phyloP scores from a whole-genome alignment of 2,329 filamentous ascomycete genomes.

The Penicillium sp. region DNA sequence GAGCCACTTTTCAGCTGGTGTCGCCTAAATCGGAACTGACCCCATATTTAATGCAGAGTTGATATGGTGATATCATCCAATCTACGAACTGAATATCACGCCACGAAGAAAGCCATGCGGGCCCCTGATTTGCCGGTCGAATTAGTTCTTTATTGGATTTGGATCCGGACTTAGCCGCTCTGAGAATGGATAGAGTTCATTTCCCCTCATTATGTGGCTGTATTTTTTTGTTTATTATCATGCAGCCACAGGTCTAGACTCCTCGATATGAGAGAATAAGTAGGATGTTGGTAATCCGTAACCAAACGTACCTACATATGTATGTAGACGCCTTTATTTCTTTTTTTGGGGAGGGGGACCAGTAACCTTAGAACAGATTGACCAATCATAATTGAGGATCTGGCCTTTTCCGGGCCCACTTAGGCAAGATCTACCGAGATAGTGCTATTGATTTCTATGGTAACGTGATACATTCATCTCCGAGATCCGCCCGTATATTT shows the following conservation, averaged over 20 bases:
- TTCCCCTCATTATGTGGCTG: not conserved
- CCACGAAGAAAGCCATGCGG: not conserved
- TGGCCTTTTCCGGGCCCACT: not conserved
- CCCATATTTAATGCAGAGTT: not conserved
- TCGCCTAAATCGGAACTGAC: not conserved
- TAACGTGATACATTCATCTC: not conserved
- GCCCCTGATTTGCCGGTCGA: constrained; percentile 2
- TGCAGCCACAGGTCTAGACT: not conserved
- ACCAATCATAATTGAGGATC: not conserved
- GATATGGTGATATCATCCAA: not conserved
- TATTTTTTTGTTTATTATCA: not conserved
- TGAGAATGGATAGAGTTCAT: not conserved
- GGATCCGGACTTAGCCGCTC: constrained; percentile 1
- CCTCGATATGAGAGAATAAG: not conserved
- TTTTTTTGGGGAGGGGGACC: not conserved
- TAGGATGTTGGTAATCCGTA: not conserved
- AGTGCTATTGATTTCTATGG: not conserved
- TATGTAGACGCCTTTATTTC: too few species aligned
- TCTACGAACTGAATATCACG: not conserved
- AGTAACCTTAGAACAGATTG: not conserved
- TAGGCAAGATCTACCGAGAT: constrained; percentile 5
- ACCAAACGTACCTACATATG: not conserved
- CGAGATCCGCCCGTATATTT: not conserved
- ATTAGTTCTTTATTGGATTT: not conserved
- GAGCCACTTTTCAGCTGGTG: constrained; percentile 1